phyloP scores from a whole-genome alignment of 2,329 filamentous ascomycete genomes.

The Fusarium zealandicum region DNA sequence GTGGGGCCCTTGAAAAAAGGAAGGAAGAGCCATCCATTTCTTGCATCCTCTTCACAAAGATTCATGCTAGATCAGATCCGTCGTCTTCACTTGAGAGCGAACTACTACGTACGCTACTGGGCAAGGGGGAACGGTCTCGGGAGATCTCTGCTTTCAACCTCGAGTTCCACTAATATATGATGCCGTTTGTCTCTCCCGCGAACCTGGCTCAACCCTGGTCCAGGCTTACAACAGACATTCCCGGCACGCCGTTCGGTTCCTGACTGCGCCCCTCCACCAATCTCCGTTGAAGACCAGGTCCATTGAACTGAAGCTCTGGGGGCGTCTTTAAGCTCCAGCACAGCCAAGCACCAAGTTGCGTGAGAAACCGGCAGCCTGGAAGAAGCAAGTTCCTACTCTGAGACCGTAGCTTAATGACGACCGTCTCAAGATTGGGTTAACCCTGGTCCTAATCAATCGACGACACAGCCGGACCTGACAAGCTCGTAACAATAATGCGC shows the following conservation, averaged over 20 bases:
- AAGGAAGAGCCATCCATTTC: background rate
- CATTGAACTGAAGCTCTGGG: too few species aligned
- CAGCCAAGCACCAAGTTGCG: background rate
- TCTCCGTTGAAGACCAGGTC: slow-evolving; percentile 24
- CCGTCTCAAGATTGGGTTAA: slow-evolving; percentile 8
- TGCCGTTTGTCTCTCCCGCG: background rate
- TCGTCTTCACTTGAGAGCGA: slow-evolving; percentile 14
- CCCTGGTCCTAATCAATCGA: background rate
- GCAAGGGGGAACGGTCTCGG: slow-evolving; percentile 8
- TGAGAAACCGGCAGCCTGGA: background rate
- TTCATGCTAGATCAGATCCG: slow-evolving; percentile 34
- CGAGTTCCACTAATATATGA: too few species aligned
- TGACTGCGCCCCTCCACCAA: slow-evolving; percentile 25
- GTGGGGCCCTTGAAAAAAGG: slow-evolving; percentile 18
- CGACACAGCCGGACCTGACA: background rate
- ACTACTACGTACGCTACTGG: slow-evolving; percentile 12
- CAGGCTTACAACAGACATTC: slow-evolving; percentile 25
- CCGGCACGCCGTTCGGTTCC: slow-evolving; percentile 6
- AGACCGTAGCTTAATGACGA: slow-evolving; percentile 8
- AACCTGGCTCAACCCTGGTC: slow-evolving; percentile 19
- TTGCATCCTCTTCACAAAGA: slow-evolving; percentile 20
- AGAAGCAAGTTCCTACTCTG: slow-evolving; percentile 9
- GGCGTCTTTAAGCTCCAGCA: background rate
- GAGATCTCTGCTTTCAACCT: background rate
- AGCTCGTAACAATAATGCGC: slow-evolving; percentile 12